Percentiles rank a stretch among this genome's conserved stretches.
phyloP scores from a whole-genome alignment of 257 asterid species.

The Thymus mandschuricus region DNA sequence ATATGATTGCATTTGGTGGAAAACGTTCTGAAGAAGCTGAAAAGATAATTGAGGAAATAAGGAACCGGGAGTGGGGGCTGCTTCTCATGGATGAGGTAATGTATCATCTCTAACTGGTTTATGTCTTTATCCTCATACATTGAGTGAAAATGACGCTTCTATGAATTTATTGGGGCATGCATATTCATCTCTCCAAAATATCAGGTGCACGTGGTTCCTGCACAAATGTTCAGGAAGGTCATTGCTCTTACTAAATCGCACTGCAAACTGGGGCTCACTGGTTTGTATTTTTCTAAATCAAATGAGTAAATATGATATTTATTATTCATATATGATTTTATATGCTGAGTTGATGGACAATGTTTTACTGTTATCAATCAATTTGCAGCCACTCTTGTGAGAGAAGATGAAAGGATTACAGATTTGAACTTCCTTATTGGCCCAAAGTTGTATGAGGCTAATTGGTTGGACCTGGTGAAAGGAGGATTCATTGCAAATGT shows the following conservation, averaged over 20 bases:
- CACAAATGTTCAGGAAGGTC: constrained; percentile 99
- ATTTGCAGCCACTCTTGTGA: constrained; percentile 94
- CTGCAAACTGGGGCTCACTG: constrained; percentile 98
- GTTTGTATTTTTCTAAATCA: constrained; percentile 41
- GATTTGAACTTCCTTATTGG: constrained; percentile 98
- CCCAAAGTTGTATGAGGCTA: constrained; percentile 98
- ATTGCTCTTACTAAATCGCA: constrained; percentile 94
- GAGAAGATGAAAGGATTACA: constrained; percentile 97
- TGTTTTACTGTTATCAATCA: constrained; percentile 29
- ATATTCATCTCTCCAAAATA: constrained; percentile 24
- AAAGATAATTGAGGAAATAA: constrained; percentile 95
- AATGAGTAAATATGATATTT: background rate
- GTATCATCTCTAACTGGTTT: constrained; percentile 14
- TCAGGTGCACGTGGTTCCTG: constrained; percentile 99
- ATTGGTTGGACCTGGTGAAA: constrained; percentile 98
- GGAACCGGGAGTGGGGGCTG: constrained; percentile 98
- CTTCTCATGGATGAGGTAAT: constrained; percentile 98
- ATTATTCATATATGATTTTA: constrained; percentile 19
- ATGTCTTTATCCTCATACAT: constrained; percentile 12
- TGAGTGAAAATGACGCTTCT: constrained; percentile 19
- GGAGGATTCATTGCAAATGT: constrained; percentile 99
- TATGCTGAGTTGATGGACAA: background rate
- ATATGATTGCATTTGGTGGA: constrained; percentile 98
- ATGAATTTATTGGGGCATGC: constrained; percentile 19
- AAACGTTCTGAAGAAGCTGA: constrained; percentile 99